A percentile compares a stretch with the other conserved stretches of the same genome.
These are phyloP conservation scores for Lithohypha guttulata DNA, from an alignment of 2,329 filamentous ascomycete genomes.

Conservation along the genomic window DNA sequence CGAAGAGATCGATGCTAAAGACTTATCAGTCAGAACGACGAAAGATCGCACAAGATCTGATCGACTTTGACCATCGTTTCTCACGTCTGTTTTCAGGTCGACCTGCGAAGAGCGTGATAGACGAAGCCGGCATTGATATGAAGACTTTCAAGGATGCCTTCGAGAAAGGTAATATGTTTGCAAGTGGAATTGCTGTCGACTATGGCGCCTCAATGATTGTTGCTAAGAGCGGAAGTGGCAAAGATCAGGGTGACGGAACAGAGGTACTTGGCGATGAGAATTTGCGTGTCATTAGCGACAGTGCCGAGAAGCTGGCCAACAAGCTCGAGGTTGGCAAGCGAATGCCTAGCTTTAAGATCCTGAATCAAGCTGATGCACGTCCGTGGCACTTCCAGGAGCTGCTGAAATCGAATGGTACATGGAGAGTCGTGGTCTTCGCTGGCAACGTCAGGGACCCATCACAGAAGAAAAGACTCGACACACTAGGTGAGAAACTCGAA, in stretches of 20 bases:
- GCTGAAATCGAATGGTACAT: conserved; percentile 29
- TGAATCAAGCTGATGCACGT: conserved; percentile 29
- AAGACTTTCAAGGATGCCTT: conserved; percentile 53
- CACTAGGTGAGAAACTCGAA: conserved; percentile 38
- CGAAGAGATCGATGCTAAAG: conserved; percentile 34
- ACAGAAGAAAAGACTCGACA: conserved; percentile 37
- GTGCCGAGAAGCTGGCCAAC: conserved; percentile 13
- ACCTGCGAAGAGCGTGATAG: conserved; percentile 50
- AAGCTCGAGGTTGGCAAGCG: conserved; percentile 28
- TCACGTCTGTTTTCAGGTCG: conserved; percentile 46
- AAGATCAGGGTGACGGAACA: conserved; percentile 39
- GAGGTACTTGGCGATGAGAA: conserved; percentile 27
- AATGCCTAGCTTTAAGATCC: conserved; percentile 27
- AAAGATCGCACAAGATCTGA: conserved; percentile 54
- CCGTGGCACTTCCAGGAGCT: conserved; percentile 31
- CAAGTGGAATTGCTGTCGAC: conserved; percentile 47
- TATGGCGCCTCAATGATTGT: conserved; percentile 49
- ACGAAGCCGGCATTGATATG: conserved; percentile 52
- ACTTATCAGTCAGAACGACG: conserved; percentile 47
- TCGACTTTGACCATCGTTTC: conserved; percentile 47
- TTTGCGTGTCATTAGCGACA: conserved; percentile 13
- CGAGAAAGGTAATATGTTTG: conserved; percentile 49
- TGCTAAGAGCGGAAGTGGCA: conserved; percentile 39
- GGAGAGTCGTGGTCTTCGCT: conserved; percentile 43
- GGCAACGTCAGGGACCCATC: conserved; percentile 41